Evolutionary conservation across 73 alveolate species (phyloP), one percentile per base, ranked within the genome.

Genomic region (Paramecium bursaria): DNA sequence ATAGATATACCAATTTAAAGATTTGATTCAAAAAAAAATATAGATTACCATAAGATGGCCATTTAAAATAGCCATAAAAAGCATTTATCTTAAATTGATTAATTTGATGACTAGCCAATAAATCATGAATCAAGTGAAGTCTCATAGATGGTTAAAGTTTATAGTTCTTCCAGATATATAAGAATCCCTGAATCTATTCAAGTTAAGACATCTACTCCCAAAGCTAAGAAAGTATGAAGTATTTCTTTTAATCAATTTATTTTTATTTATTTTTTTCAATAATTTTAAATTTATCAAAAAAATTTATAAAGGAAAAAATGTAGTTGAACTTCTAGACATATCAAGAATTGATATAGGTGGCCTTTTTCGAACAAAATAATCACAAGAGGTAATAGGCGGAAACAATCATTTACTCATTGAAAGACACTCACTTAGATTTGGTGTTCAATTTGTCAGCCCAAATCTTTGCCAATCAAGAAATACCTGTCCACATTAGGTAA

Each of bases 1-100:
- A n/a, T n/a, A 15, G 10, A 0, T 39, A 13, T 30, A 3, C 26
- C 6, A 14, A 60, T 60, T 3, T 30, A 30, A 14, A 60, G 23
- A 33, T 14, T 53, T 27, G 79, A 60, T 31, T 60, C 79, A 60
- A 60, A 33, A 23, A 60, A 14, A 10, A 29, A 60, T 4, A 60
- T 60, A 15, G 79, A 60, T 60, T 33, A 31, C 15, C 79, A 60
- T 29, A 27, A 53, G 15, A 60, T 60, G 29, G 79, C 79, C 0
- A 60, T 60, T 4, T n/a, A 60, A 60, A 60, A 60, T 60, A 31
- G 31, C 10, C 79, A 60, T 14, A 60, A 44, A 33, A 60, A 60
- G 35, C 22, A 60, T n/a, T n/a, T n/a, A 33, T 27, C 35, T 30
- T 30, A 30, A 25, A 5, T 39, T 39, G 79, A 60, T 60, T 60